Evolutionary conservation across 148 eudicot species (phyloP), one percentile per base, ranked within the genome.

Genomic region (Pouteria glomerata): DNA sequence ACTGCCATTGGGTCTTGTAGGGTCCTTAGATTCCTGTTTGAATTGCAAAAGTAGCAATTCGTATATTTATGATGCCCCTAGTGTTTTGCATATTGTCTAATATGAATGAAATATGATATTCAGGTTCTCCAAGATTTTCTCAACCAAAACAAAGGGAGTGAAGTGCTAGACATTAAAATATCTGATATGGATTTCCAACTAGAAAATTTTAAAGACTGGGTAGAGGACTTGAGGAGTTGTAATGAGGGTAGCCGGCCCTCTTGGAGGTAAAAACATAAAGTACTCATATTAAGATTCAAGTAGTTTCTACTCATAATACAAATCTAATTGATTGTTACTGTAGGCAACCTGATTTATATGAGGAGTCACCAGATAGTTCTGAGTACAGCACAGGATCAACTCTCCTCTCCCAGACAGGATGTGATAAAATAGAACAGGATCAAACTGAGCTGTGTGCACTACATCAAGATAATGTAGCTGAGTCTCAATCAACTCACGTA

Each of bases 351-450:
- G 92, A 83, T 59, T 45, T 79, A 45, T 85, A 85, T 37, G 89
- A 85, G 63, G 85, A 82, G 53, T 89, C 97, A 47, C 85, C 92
- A 34, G 85, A 86, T 72, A 85, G 92, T 84, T 90, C 99, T 12
- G 97, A 91, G 69, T 85, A 83, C 48, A 91, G 96, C 79, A 85
- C 89, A 13, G 97, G 88, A 47, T 89, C 97, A 72, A 85, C 87
- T 53, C 52, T 80, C 53, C 69, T 79, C 67, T 75, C 86, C 58
- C 76, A 74, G 71, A 39, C 72, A 35, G 82, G 82, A 50, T 71
- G 91, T 81, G 80, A 89, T 69, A 84, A 76, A 72, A 70, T 77
- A 23, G 92, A 82, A 68, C 84, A 77, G 33, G 75, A 60, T 67
- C 87, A 85, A 78, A 63, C 75, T 55, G 90, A 87, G 77, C 68